Evolutionary conservation across 23 red algal species (phyloP), one percentile per base, ranked within the genome.

Genomic region (Rhodosorus marinus): DNA sequence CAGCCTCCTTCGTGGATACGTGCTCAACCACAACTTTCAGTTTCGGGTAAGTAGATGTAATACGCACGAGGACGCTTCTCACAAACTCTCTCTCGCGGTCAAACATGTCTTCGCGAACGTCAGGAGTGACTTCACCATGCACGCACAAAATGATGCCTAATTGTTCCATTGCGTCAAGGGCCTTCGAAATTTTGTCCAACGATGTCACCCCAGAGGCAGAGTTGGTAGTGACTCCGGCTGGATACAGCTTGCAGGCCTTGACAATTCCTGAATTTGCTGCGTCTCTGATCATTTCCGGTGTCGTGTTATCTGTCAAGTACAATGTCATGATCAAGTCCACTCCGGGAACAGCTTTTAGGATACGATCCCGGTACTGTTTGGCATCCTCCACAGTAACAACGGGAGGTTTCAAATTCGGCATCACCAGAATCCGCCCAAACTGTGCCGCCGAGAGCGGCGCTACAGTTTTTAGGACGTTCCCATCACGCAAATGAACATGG

Each of bases 1-100:
- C 90, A 23, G 64, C 90, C 31, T 84, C 62, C 5, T 50, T 29
- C 3, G 88, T 95, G 0, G 88, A 70, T 36, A 80, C 60, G 47
- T 95, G 88, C 55, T 95, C 88, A 21, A 95, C 30, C n/a, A 95
- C 88, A 36, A 95, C 67, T 29, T 75, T 71, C 5, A 84, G 57
- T 21, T 40, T 69, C 0, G 88, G 90, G 58, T 53, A 84, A 20
- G 53, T 33, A 1, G 54, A 17, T 2, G 75, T 24, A 20, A 98
- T 35, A 3, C 31, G 57, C 26, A 73, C 72, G 5, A 98, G 54
- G 7, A 29, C 54, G 22, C 19, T 3, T 2, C 22, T 29, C 31
- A 98, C 53, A 62, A 98, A 98, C 4, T 31, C 29, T n/a, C 40
- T 29, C 40, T 98, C 90, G 29, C 76, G 67, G 46, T 98, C 90